These are phyloP conservation scores for Paramecium biaurelia DNA, from an alignment of 73 alveolate species.

Conservation along the genomic window DNA sequence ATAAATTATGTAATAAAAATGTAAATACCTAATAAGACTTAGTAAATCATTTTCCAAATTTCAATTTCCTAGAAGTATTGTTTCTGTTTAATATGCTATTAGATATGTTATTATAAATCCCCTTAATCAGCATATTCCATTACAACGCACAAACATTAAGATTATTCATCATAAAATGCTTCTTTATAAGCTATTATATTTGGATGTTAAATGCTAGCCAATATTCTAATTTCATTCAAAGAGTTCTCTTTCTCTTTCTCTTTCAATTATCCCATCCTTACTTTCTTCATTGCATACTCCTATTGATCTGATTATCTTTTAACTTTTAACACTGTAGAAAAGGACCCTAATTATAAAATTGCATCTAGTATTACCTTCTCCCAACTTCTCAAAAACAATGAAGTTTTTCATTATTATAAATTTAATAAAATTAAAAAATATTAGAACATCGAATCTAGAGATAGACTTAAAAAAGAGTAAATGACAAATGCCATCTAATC, in stretches of 20 bases:
- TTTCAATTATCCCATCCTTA: constrained; percentile 64
- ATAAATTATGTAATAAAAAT: background rate
- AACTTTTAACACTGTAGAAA: constrained; percentile 75
- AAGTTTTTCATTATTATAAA: constrained; percentile 62
- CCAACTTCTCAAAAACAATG: constrained; percentile 64
- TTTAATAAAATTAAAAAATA: background rate
- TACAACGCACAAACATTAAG: constrained; percentile 65
- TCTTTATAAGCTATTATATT: constrained; percentile 68
- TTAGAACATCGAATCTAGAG: background rate
- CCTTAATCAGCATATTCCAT: constrained; percentile 81
- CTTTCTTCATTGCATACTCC: constrained; percentile 76
- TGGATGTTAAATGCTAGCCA: constrained; percentile 72
- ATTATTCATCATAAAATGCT: constrained; percentile 69
- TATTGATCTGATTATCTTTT: constrained; percentile 69
- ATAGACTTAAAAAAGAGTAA: background rate
- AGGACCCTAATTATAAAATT: constrained; percentile 33
- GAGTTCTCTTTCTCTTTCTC: constrained; percentile 76
- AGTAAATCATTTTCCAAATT: constrained; percentile 78
- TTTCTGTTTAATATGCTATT: constrained; percentile 62
- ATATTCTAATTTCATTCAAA: constrained; percentile 78
- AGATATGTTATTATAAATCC: constrained; percentile 73
- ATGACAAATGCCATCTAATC: background rate
- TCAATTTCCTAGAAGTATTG: constrained; percentile 67
- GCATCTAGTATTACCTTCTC: constrained; percentile 65
- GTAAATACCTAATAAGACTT: constrained; percentile 63